phyloP scores from a whole-genome alignment of 2,329 filamentous ascomycete species.

The Aspergillus chevalieri region DNA sequence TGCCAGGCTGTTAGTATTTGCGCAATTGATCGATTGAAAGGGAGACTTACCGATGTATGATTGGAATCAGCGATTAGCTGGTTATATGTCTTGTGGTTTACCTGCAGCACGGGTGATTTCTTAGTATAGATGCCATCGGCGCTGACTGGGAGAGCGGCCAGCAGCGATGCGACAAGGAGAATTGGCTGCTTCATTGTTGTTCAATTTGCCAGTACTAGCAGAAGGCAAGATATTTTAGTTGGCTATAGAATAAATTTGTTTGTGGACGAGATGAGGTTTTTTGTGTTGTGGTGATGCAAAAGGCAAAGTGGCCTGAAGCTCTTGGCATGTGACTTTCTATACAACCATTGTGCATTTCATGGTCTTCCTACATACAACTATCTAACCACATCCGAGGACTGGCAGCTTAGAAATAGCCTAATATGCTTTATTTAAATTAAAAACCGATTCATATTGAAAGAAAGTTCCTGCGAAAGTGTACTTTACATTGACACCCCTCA shows the following conservation, averaged over 20 bases:
- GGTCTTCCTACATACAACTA: no score
- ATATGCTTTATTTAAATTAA: no score
- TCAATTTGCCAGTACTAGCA: constrained; percentile 1
- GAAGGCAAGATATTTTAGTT: neutral
- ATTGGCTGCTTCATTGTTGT: constrained; percentile 36
- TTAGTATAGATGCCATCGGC: constrained; percentile 76
- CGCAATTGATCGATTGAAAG: neutral
- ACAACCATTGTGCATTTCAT: no score
- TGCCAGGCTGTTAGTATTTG: constrained; percentile 21
- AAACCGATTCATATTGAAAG: no score
- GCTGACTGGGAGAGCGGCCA: constrained; percentile 60
- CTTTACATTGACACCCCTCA: no score
- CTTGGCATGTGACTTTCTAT: constrained; percentile 27
- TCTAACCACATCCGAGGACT: no score
- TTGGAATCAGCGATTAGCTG: constrained; percentile 81
- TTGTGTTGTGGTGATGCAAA: neutral
- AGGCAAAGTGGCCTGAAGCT: constrained; percentile 35
- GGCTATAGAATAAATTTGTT: neutral
- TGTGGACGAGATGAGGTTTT: no score
- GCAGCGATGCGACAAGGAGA: constrained; percentile 53
- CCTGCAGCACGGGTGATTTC: constrained; percentile 77
- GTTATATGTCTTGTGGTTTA: constrained; percentile 74
- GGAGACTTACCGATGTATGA: constrained; percentile 70
- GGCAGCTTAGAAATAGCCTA: no score
- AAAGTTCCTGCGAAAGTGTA: no score